These are phyloP conservation scores for Mycena rosella DNA, from an alignment of 768 basidiomycete species.

Conservation along the genomic window DNA sequence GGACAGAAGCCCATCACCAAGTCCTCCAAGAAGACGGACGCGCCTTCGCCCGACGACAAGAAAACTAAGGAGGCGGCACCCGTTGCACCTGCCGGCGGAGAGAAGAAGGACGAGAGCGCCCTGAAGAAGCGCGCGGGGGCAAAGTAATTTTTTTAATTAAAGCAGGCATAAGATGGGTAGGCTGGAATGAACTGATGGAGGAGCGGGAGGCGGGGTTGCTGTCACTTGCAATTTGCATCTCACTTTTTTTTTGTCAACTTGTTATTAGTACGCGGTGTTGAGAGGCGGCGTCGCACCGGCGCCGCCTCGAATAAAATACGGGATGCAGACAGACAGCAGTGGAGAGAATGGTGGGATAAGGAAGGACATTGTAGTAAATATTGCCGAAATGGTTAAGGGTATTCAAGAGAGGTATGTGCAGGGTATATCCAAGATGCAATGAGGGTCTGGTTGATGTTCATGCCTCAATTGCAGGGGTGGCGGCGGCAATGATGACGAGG, in stretches of 20 bases:
- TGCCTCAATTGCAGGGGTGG: too few relatives aligned
- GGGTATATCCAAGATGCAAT: not conserved
- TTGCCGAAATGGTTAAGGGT: too few relatives aligned
- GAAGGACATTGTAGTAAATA: not conserved
- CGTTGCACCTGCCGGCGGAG: constrained; percentile 78
- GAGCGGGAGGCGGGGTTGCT: constrained; percentile 28
- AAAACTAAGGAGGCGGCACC: constrained; percentile 73
- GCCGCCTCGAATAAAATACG: constrained; percentile 34
- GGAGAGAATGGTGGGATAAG: not conserved
- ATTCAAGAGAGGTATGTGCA: too few relatives aligned
- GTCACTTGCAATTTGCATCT: constrained; percentile 34
- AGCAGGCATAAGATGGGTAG: not conserved
- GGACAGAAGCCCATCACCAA: constrained; percentile 80
- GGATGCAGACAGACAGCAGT: constrained; percentile 32
- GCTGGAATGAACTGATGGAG: constrained; percentile 24
- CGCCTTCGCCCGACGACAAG: constrained; percentile 73
- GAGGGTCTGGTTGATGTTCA: too few relatives aligned
- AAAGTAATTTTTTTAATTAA: constrained; percentile 27
- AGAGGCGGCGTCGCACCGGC: constrained; percentile 5
- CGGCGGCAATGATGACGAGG: constrained; percentile 14
- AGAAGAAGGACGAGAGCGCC: constrained; percentile 76
- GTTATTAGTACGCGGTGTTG: constrained; percentile 30
- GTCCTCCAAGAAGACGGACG: constrained; percentile 85
- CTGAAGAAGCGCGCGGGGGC: constrained; percentile 76
- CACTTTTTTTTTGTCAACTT: constrained; percentile 33